phyloP scores from a whole-genome alignment of 1,139 yeast genomes.

The Kodamaea arcana region DNA sequence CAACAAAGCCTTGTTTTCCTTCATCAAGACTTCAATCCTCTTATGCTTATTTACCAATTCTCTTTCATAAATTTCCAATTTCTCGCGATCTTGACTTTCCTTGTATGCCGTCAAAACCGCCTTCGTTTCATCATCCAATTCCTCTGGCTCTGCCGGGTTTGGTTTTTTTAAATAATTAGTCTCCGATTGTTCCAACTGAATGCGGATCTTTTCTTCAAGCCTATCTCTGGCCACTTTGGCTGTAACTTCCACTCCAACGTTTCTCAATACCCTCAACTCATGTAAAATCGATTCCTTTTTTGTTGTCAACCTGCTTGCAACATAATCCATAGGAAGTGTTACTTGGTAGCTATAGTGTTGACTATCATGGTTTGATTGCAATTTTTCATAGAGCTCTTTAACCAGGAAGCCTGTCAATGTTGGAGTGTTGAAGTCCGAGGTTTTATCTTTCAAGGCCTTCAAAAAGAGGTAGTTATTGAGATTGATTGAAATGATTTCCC shows the following conservation, averaged over 20 bases:
- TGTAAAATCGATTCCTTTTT: constrained; percentile 16
- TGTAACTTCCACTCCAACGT: constrained; percentile 23
- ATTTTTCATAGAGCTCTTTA: constrained; percentile 21
- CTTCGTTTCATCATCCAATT: constrained; percentile 10
- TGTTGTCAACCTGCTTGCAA: constrained; percentile 1
- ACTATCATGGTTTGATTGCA: constrained; percentile 14
- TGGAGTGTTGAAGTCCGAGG: constrained; percentile 22
- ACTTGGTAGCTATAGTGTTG: constrained; percentile 1
- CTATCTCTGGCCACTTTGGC: constrained; percentile 24
- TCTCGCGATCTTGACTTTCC: constrained; percentile 15
- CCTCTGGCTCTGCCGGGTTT: constrained; percentile 3
- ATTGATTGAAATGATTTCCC: constrained; percentile 37
- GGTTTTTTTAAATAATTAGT: constrained; percentile 1
- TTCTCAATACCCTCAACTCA: constrained; percentile 21
- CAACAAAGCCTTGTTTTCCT: constrained; percentile 29
- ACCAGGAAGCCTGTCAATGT: constrained; percentile 28
- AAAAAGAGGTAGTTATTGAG: constrained; percentile 21
- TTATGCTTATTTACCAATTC: constrained; percentile 24
- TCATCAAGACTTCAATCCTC: constrained; percentile 22
- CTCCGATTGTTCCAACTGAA: constrained; percentile 5
- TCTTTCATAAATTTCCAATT: constrained; percentile 19
- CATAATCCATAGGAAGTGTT: not conserved
- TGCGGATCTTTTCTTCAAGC: constrained; percentile 15
- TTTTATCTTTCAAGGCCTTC: constrained; percentile 7
- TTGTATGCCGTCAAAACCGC: constrained; percentile 12